Conservation (phyloP, 2,329 filamentous ascomycete genomes). For the Hymenoscyphus fraxineus region DNA sequence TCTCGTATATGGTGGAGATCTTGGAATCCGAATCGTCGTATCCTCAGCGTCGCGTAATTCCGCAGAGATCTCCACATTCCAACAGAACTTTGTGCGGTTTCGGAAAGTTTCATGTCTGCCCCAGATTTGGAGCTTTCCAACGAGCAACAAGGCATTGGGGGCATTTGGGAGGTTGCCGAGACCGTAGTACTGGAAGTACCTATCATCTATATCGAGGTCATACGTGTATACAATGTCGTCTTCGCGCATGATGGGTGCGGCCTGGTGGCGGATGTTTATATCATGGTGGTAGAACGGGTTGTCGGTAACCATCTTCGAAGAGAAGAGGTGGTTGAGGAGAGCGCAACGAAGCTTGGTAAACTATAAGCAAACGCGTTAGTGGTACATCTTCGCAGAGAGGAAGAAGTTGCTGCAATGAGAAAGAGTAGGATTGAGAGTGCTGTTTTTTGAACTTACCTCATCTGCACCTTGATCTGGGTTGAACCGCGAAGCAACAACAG, state of each 20-base stretch:
- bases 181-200: no score
- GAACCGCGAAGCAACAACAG: neutral
- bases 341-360: neutral
- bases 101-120: no score
- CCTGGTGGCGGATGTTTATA: no score
- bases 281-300: neutral
- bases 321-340: neutral
- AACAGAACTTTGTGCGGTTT: neutral
- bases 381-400: neutral
- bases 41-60: neutral
- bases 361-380: neutral
- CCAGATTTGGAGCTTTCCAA: no score
- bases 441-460: neutral
- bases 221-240: no score
- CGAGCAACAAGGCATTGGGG: no score
- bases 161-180: no score
- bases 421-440: neutral
- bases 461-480: neutral
- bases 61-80: neutral
- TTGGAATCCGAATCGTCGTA: neutral
- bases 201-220: no score
- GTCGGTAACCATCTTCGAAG: neutral
- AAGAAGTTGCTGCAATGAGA: neutral
- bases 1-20: neutral
- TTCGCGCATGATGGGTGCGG: no score